A percentile compares a stretch with the other conserved stretches of the same genome.
phyloP scores from a whole-genome alignment of 306 rosid genomes.

The Ziziphus jujuba region DNA sequence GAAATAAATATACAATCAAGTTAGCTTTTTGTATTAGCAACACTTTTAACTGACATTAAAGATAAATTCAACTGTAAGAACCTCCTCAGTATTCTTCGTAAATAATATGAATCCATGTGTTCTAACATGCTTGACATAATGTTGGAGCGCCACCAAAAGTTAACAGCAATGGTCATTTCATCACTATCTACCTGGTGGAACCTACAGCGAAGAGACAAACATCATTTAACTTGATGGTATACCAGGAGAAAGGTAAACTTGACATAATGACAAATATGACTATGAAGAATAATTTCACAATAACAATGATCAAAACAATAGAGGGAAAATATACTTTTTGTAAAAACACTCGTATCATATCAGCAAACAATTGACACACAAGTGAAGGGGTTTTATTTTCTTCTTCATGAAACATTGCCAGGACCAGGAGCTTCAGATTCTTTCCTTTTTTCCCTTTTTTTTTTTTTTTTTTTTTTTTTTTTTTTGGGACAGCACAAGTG shows the following conservation, averaged over 20 bases:
- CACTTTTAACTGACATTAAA: conserved; percentile 8
- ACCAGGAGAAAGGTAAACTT: background rate
- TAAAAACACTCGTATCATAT: conserved; percentile 7
- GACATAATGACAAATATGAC: too few relatives aligned
- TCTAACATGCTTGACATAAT: conserved; percentile 68
- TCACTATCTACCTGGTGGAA: conserved; percentile 94
- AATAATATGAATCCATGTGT: conserved; percentile 89
- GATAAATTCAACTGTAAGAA: conserved; percentile 37
- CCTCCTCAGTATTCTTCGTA: conserved; percentile 91
- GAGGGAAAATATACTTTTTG: background rate
- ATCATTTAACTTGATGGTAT: conserved; percentile 2
- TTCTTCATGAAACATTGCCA: too few relatives aligned
- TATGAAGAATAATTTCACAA: background rate
- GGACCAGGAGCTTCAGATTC: too few relatives aligned
- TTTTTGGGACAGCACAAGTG: too few relatives aligned
- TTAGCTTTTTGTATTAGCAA: conserved; percentile 33
- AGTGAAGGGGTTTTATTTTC: too few relatives aligned
- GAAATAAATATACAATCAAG: conserved; percentile 38
- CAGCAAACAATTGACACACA: too few relatives aligned
- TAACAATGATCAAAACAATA: background rate
- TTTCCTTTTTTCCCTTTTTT: too few relatives aligned
- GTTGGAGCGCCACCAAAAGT: conserved; percentile 92
- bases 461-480: too few relatives aligned
- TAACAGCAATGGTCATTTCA: conserved; percentile 85
- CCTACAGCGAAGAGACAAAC: conserved; percentile 39